These are phyloP conservation scores for Lepidium africanum DNA, from an alignment of 345 rosid species.

Conservation along the genomic window DNA sequence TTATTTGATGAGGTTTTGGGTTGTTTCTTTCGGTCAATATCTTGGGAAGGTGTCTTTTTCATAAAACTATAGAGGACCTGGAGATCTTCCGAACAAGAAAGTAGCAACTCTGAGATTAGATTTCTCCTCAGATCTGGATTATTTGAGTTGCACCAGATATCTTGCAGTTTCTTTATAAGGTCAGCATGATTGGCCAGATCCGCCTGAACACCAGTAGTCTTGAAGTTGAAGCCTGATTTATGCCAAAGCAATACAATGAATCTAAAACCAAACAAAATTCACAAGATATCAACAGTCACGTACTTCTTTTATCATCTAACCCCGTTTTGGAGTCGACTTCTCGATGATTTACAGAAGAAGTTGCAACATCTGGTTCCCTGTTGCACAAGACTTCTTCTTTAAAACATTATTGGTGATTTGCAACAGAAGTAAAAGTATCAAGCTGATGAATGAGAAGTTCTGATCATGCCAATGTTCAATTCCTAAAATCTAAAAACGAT, in stretches of 20 bases:
- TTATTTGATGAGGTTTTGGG: slow-evolving; percentile 26
- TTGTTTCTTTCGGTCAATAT: slow-evolving; percentile 14
- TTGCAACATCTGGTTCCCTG: slow-evolving; percentile 36
- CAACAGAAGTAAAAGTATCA: background rate
- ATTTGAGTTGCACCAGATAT: slow-evolving; percentile 49
- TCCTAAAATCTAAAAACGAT: background rate
- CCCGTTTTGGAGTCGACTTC: slow-evolving; percentile 20
- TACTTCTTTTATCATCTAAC: slow-evolving; percentile 21
- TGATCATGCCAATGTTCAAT: background rate
- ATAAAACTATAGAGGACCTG: slow-evolving; percentile 52
- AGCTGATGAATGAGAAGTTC: background rate
- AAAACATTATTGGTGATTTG: background rate
- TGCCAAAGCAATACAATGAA: slow-evolving; percentile 21
- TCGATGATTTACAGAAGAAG: slow-evolving; percentile 6
- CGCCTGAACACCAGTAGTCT: slow-evolving; percentile 63
- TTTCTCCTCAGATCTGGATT: slow-evolving; percentile 37
- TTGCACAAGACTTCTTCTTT: slow-evolving; percentile 2
- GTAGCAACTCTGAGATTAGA: slow-evolving; percentile 50
- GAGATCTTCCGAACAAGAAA: slow-evolving; percentile 52
- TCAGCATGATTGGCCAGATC: slow-evolving; percentile 27
- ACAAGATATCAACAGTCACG: background rate
- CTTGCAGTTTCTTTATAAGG: slow-evolving; percentile 48
- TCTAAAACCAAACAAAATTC: background rate
- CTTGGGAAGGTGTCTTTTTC: slow-evolving; percentile 30
- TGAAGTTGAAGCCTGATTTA: slow-evolving; percentile 42